Conservation (phyloP, 768 basidiomycete species). For the Termitomyces sp. region DNA sequence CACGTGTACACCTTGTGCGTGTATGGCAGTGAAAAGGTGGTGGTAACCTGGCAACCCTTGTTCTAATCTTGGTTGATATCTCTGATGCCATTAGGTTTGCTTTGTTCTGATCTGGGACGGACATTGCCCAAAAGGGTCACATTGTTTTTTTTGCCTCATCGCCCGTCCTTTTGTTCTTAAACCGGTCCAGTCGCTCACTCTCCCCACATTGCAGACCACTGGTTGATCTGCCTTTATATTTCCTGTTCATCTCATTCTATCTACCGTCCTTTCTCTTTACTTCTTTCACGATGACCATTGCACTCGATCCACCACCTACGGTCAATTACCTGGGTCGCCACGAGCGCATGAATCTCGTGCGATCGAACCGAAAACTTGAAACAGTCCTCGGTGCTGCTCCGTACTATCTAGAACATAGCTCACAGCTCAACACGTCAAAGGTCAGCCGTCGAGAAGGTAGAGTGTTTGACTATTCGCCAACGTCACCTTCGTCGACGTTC, state of each 20-base stretch:
- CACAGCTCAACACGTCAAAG: constrained; percentile 1
- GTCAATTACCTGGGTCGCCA: constrained; percentile 38
- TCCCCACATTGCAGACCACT: constrained; percentile 2
- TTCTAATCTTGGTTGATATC: constrained; percentile 1
- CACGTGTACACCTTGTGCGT: background rate
- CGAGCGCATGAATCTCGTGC: constrained; percentile 49
- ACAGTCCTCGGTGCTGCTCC: constrained; percentile 45
- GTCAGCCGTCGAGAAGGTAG: constrained; percentile 16
- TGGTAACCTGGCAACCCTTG: constrained; percentile 12
- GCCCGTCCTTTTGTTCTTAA: constrained; percentile 1
- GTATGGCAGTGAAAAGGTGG: background rate
- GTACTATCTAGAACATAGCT: constrained; percentile 22
- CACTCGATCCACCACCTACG: constrained; percentile 35
- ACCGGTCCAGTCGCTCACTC: background rate
- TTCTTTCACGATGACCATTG: background rate
- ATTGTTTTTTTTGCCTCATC: background rate
- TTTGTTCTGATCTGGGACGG: constrained; percentile 5
- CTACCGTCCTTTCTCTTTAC: background rate
- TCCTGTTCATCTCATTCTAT: background rate
- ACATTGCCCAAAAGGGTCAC: background rate
- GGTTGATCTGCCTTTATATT: constrained; percentile 8
- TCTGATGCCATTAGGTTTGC: constrained; percentile 6
- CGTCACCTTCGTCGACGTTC: constrained; percentile 14
- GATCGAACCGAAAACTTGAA: constrained; percentile 52
- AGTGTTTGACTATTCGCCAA: constrained; percentile 15